A percentile compares a stretch with the other conserved stretches of the same genome.
Conservation (phyloP, 163 green algal genomes). For the Scenedesmus sp. region DNA sequence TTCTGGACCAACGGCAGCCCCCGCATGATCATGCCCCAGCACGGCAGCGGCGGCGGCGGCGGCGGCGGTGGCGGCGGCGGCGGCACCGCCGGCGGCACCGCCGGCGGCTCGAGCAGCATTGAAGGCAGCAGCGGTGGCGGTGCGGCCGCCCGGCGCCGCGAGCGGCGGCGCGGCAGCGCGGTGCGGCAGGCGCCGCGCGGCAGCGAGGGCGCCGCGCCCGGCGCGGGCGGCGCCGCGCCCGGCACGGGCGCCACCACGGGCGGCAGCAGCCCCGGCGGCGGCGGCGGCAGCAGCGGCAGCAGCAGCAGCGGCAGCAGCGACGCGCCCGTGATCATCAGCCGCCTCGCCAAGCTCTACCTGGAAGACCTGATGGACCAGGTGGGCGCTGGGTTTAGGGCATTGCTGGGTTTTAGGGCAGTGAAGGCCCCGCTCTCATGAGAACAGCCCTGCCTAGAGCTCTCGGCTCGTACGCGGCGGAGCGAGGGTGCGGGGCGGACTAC, state of each 20-base stretch:
- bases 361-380: slow-evolving; percentile 43
- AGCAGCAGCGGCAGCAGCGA: not conserved
- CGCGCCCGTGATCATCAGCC: slow-evolving; percentile 20
- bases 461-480: too few relatives aligned
- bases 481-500: too few relatives aligned
- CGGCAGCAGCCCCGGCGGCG: slow-evolving; percentile 17
- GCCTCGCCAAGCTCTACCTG: slow-evolving; percentile 21
- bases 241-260: not conserved
- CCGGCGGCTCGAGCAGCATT: too few relatives aligned
- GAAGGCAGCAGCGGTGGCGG: too few relatives aligned
- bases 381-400: not conserved
- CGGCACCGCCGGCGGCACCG: not conserved
- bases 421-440: not conserved
- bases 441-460: too few relatives aligned
- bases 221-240: too few relatives aligned
- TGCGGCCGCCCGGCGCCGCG: too few relatives aligned
- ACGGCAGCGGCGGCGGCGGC: not conserved
- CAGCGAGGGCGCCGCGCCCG: too few relatives aligned
- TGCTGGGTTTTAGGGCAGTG: not conserved
- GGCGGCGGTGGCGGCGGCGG: not conserved
- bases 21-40: not conserved
- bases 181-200: too few relatives aligned
- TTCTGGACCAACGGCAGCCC: too few relatives aligned
- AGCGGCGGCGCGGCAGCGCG: too few relatives aligned
- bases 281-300: slow-evolving; percentile 34